phyloP scores from a whole-genome alignment of 495 filamentous ascomycete genomes.

The Lasiosphaeria hispida region DNA sequence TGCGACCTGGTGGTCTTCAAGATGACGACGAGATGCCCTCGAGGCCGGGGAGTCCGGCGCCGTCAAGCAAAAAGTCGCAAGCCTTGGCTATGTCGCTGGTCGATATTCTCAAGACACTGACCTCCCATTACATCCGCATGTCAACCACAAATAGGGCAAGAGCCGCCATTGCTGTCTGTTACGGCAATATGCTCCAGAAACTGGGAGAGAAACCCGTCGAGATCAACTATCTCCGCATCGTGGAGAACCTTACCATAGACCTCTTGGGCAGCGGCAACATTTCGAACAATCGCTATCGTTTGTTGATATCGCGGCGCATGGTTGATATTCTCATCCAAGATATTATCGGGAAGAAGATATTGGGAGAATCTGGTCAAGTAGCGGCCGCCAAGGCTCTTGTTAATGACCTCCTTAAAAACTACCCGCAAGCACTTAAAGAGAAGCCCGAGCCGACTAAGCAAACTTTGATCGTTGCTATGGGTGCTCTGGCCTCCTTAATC shows the following conservation, averaged over 20 bases:
- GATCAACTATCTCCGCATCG: slow-evolving; percentile 73
- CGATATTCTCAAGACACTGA: slow-evolving; percentile 79
- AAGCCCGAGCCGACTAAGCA: slow-evolving; percentile 87
- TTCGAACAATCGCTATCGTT: slow-evolving; percentile 79
- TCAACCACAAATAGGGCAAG: slow-evolving; percentile 78
- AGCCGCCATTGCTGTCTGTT: slow-evolving; percentile 83
- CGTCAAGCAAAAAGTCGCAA: slow-evolving; percentile 59
- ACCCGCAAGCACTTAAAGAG: slow-evolving; percentile 89
- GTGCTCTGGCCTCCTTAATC: slow-evolving; percentile 76
- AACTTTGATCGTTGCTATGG: slow-evolving; percentile 72
- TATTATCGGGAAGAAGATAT: slow-evolving; percentile 73
- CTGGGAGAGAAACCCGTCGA: slow-evolving; percentile 76
- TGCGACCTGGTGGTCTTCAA: slow-evolving; percentile 45
- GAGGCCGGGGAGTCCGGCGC: slow-evolving; percentile 71
- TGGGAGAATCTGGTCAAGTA: slow-evolving; percentile 84
- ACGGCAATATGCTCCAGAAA: slow-evolving; percentile 71
- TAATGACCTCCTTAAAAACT: slow-evolving; percentile 90
- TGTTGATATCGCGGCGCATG: slow-evolving; percentile 81
- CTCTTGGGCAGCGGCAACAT: slow-evolving; percentile 74
- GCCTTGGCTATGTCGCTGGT: slow-evolving; percentile 70
- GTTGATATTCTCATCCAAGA: slow-evolving; percentile 81
- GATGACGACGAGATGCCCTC: slow-evolving; percentile 75
- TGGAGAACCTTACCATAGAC: slow-evolving; percentile 76
- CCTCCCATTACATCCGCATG: slow-evolving; percentile 73
- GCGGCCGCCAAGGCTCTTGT: slow-evolving; percentile 77